phyloP scores from a whole-genome alignment of 441 rosid genomes.

The Cnidoscolus chayamansa region DNA sequence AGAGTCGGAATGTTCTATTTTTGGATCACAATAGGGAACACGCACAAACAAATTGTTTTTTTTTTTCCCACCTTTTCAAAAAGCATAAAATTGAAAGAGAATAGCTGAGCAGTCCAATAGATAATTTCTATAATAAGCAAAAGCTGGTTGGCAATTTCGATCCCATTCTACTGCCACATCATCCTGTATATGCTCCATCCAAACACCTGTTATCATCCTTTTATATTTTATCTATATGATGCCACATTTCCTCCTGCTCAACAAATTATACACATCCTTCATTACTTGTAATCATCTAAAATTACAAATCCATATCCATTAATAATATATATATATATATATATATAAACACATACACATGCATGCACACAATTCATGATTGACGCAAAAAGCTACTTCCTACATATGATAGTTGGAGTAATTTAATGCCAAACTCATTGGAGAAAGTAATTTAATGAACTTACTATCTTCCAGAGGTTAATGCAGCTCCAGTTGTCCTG shows the following conservation, averaged over 20 bases:
- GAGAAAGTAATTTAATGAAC: slow-evolving; percentile 6
- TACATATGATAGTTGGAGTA: no score
- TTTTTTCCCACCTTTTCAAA: slow-evolving; percentile 2
- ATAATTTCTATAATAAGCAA: slow-evolving; percentile 16
- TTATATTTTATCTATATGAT: not conserved
- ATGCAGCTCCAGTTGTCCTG: slow-evolving; percentile 43
- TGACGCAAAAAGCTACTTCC: not conserved
- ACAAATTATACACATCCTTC: slow-evolving; percentile 7
- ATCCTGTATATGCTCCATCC: slow-evolving; percentile 15
- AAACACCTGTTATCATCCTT: slow-evolving; percentile 4
- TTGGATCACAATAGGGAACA: slow-evolving; percentile 11
- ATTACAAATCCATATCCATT: not conserved
- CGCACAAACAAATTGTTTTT: not conserved
- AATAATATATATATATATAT: no score
- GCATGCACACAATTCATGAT: no score
- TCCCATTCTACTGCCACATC: slow-evolving; percentile 14
- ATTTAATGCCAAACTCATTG: not conserved
- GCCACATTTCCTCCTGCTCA: slow-evolving; percentile 32
- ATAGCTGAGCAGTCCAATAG: slow-evolving; percentile 15
- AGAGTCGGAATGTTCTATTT: not conserved
- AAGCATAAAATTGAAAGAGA: slow-evolving; percentile 12
- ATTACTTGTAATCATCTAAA: not conserved
- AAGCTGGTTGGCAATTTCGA: slow-evolving; percentile 22
- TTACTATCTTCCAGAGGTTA: slow-evolving; percentile 44
- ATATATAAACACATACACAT: no score